Evolutionary conservation across 1,284 basidiomycete species (phyloP).

Genomic region (Phellinidium pouzarii): DNA sequence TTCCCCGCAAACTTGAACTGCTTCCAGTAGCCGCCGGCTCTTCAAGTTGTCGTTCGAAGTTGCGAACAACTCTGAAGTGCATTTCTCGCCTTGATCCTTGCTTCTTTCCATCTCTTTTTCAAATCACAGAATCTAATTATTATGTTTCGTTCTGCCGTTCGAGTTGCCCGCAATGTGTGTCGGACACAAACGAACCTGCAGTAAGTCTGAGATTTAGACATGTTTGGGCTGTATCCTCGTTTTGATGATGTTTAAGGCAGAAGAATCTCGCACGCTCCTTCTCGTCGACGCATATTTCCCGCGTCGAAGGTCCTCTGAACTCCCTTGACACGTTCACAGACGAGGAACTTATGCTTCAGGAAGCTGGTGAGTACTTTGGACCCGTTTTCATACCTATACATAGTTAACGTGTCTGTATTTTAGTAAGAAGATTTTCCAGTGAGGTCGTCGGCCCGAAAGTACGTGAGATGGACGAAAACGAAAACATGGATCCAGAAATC

Average conservation of each 20-base stretch:
- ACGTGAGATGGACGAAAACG: conserved; percentile 96
- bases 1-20: not conserved
- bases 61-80: too few species aligned
- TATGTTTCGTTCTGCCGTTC: conserved; percentile 5
- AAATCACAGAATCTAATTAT: not conserved
- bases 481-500: conserved; percentile 86
- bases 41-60: too few species aligned
- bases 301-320: conserved; percentile 34
- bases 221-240: not conserved
- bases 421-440: conserved; percentile 84
- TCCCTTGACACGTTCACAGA: conserved; percentile 82
- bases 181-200: not conserved
- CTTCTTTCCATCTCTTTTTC: not conserved
- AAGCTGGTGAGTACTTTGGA: conserved; percentile 55
- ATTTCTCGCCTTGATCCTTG: not conserved
- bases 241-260: not conserved
- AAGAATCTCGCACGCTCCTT: conserved; percentile 23
- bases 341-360: conserved; percentile 87
- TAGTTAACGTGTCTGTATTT: not conserved
- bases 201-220: not conserved
- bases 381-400: not conserved
- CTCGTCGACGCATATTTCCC: conserved; percentile 33
- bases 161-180: not conserved
- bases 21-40: too few species aligned
- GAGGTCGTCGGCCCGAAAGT: conserved; percentile 90